These are phyloP conservation scores for Neonectria magnoliae DNA, from an alignment of 2,329 filamentous ascomycete genomes.

Conservation along the genomic window DNA sequence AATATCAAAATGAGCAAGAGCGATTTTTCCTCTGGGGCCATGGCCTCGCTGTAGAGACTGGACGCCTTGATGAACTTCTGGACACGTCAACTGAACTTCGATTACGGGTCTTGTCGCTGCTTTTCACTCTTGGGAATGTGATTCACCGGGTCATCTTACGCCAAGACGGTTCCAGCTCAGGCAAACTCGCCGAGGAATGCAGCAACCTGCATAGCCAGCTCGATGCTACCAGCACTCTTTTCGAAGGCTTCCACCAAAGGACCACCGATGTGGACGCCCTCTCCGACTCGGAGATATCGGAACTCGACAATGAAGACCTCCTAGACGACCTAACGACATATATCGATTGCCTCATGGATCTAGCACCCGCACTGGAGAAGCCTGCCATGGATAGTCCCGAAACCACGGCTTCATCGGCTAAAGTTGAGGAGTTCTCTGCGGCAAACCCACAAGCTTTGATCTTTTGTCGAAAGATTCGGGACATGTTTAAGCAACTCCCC, in stretches of 20 bases:
- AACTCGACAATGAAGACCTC: not conserved
- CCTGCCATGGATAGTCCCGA: not conserved
- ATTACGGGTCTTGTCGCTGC: not conserved
- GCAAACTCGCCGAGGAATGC: not conserved
- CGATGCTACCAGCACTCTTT: not conserved
- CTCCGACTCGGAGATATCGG: not conserved
- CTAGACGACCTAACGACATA: not conserved
- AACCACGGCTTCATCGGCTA: no score
- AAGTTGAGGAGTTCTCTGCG: not conserved
- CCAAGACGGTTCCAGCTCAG: not conserved
- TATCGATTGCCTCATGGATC: slow-evolving; percentile 1
- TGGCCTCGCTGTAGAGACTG: not conserved
- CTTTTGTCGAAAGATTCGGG: slow-evolving; percentile 5
- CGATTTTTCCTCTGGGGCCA: not conserved
- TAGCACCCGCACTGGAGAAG: not conserved
- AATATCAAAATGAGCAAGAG: not conserved
- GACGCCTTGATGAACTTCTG: not conserved
- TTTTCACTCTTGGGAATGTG: not conserved
- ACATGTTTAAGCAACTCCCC: not conserved
- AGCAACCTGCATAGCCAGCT: not conserved
- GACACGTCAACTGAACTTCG: not conserved
- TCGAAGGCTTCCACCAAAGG: not conserved
- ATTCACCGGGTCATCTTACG: not conserved
- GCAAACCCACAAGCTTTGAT: not conserved
- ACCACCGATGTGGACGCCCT: not conserved